Evolutionary conservation across 306 rosid species (phyloP).

Genomic region (Pterocarpus santalinus): DNA sequence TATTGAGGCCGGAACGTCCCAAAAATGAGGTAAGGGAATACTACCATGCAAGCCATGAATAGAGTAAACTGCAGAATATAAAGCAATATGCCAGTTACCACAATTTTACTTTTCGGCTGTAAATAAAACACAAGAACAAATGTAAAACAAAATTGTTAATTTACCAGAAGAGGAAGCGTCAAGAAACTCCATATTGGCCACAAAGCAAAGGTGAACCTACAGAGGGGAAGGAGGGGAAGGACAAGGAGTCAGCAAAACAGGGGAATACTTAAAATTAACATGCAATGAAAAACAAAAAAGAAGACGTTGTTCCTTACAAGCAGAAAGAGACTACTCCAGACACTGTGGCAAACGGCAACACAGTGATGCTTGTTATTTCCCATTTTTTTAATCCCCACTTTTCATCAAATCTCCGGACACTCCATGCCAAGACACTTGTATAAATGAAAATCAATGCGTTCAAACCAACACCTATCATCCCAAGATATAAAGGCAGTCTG

Average conservation of each 20-base stretch:
- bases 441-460: slow-evolving; percentile 78
- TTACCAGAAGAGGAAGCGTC: slow-evolving; percentile 96
- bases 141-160: slow-evolving; percentile 34
- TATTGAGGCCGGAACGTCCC: slow-evolving; percentile 76
- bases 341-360: slow-evolving; percentile 80
- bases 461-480: slow-evolving; percentile 82
- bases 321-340: slow-evolving; percentile 87
- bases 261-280: slow-evolving; percentile 26
- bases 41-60: slow-evolving; percentile 96
- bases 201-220: slow-evolving; percentile 85
- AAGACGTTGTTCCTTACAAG: slow-evolving; percentile 67
- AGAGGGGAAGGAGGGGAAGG: slow-evolving; percentile 26
- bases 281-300: slow-evolving; percentile 25
- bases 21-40: slow-evolving; percentile 76
- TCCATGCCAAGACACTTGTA: slow-evolving; percentile 81
- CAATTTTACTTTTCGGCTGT: slow-evolving; percentile 18
- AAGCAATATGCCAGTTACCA: slow-evolving; percentile 46
- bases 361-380: slow-evolving; percentile 80
- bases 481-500: slow-evolving; percentile 92
- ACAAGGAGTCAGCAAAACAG: slow-evolving; percentile 45
- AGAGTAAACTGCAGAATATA: slow-evolving; percentile 84
- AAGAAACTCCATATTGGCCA: slow-evolving; percentile 98
- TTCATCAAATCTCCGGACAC: slow-evolving; percentile 81
- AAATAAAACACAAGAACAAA: slow-evolving; percentile 24
- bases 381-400: slow-evolving; percentile 91